phyloP scores from a whole-genome alignment of 2,329 filamentous ascomycete species.

The Cryphonectria radicalis region DNA sequence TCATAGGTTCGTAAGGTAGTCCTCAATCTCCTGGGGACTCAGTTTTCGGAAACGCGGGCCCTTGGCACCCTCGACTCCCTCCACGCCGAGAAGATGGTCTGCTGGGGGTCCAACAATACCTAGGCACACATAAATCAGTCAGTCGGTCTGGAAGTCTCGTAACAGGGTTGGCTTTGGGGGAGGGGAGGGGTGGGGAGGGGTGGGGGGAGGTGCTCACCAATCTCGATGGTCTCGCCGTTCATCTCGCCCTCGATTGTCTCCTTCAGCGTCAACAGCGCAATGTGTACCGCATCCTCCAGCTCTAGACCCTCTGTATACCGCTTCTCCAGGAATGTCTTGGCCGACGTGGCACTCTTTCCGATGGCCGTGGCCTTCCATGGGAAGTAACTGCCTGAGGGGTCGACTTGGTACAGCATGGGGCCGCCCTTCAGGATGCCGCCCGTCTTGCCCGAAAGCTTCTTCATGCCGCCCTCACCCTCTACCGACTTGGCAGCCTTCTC shows the following conservation, averaged over 20 bases:
- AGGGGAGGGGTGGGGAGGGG: not conserved
- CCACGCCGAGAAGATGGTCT: conserved; percentile 87
- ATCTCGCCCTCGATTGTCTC: conserved; percentile 99
- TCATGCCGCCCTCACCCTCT: conserved; percentile 64
- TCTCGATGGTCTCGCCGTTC: conserved; percentile 98
- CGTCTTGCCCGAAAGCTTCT: conserved; percentile 82
- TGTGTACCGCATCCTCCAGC: conserved; percentile 97
- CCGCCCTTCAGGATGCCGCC: conserved; percentile 95
- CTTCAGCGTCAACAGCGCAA: conserved; percentile 94
- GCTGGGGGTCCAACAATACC: conserved; percentile 95
- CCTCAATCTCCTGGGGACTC: conserved; percentile 97
- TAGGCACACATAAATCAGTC: conserved; percentile 40
- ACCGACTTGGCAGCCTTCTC: conserved; percentile 59
- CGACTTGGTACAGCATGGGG: conserved; percentile 97
- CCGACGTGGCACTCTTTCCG: conserved; percentile 96
- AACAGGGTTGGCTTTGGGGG: not conserved
- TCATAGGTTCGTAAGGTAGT: conserved; percentile 98
- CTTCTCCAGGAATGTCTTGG: conserved; percentile 99
- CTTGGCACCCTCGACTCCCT: conserved; percentile 82
- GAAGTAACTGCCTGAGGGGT: conserved; percentile 98
- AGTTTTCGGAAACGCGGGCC: conserved; percentile 92
- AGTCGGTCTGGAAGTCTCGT: not conserved
- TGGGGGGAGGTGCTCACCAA: conserved; percentile 64
- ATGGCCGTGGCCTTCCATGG: conserved; percentile 99
- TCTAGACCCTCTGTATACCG: conserved; percentile 96